Base-by-base conservation (phyloP, 1,284 basidiomycete genomes). In the Flammula alnicola region DNA sequence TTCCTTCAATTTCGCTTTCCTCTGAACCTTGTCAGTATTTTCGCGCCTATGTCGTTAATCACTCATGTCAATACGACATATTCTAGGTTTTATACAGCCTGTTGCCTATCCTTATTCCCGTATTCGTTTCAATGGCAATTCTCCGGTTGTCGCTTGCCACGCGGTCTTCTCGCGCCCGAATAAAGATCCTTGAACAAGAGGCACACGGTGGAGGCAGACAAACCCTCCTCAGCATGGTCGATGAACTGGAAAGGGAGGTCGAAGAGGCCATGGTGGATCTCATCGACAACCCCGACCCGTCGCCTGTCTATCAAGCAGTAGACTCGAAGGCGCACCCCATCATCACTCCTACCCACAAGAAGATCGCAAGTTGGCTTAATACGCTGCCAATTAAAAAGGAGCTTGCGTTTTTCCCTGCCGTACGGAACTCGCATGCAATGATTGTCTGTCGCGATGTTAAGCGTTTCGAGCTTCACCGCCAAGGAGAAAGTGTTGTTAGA, bases 301-400 rank as follows among this genome's bases (percentile, higher is more conserved):
- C 54, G 22, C 53, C 50, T n/a, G 37, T 39, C 31, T 52, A 53
- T 22, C 51, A 54, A 35, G 49, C 44, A 27, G 51, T 59, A 32
- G 23, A 58, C n/a, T 52, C 46, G 17, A 61, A 65, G 29, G 66
- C 65, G 16, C 75, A 77, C 43, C 78, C 80, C 5, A 64, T 79
- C 30, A 66, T 91, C 14, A 79, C 79, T 9, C 72, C 79, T 0
- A 59, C 74, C 6, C 88, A 91, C 60, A 71, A 64, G 26, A 69
- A 65, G 54, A 79, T 80, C 50, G 77, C 74, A 35, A 67, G 59
- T 27, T 77, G 67, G 66, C 71, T 91, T 37, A 91, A 91, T 64
- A 72, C 70, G 43, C 74, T 92, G 14, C 87, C 88, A 12, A 62
- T 91, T 36, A 74, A 81, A 68, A 91, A 90, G 65, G 78, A 87